Conservation (phyloP, 192 early-diverging fungal genomes). For the Rhizophagus clarus region DNA sequence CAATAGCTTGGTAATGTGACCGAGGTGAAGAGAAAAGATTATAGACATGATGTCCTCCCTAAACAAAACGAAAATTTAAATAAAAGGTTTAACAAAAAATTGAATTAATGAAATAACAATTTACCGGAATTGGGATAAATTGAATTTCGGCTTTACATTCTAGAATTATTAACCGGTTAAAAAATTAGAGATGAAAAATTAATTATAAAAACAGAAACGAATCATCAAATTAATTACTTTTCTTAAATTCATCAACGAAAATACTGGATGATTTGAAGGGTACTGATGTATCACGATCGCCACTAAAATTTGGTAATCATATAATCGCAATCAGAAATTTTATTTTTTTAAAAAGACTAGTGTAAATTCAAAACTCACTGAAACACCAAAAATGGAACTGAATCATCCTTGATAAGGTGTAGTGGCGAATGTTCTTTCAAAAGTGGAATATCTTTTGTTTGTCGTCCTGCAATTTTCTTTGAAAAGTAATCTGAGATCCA, state of each 20-base stretch:
- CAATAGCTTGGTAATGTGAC: conserved; percentile 41
- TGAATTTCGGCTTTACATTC: conserved; percentile 16
- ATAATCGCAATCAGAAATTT: too few relatives aligned
- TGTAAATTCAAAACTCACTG: conserved; percentile 35
- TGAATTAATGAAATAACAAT: background rate
- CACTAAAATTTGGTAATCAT: conserved; percentile 20
- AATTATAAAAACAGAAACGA: background rate
- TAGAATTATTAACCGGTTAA: background rate
- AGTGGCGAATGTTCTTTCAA: conserved; percentile 3
- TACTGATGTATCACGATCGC: conserved; percentile 41
- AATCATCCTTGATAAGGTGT: conserved; percentile 23
- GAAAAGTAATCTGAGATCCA: conserved; percentile 50
- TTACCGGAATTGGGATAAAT: conserved; percentile 17
- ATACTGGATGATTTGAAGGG: conserved; percentile 38
- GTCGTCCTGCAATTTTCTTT: conserved; percentile 38
- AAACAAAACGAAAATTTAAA: conserved; percentile 34
- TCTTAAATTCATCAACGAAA: conserved; percentile 40
- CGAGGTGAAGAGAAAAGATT: conserved; percentile 45
- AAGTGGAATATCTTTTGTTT: background rate
- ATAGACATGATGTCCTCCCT: conserved; percentile 47
- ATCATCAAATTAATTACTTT: conserved; percentile 27
- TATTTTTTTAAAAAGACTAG: too few relatives aligned
- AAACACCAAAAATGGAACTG: conserved; percentile 41
- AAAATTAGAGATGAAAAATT: background rate
- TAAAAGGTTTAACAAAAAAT: background rate